Base-by-base conservation (phyloP, 2,329 filamentous ascomycete genomes). In the Berkeleyomyces rouxiae region DNA sequence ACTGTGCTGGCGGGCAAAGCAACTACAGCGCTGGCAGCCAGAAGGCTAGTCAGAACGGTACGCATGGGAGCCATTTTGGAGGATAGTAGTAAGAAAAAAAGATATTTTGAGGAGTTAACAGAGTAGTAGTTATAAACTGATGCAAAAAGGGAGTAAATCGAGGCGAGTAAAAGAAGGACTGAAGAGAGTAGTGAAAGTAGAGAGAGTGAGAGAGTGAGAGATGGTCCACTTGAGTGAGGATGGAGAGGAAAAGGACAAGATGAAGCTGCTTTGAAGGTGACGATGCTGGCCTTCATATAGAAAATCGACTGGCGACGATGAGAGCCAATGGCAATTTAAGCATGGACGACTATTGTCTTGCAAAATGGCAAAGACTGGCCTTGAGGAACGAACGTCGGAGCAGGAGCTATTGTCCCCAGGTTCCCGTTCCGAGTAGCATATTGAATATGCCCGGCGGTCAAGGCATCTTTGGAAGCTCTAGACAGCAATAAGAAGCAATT, bases 41-140 rank as follows among this genome's bases (percentile, higher is more conserved):
- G 47, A 58, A 60, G 33, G 42, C 49, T 47, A 33, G 53, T 61
- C n/a, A 64, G 53, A 53, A 64, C 40, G 16, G 51, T 13, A 58
- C 59, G 59, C 31, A 64, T 58, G 16, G 63, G 39, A 37, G 60
- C 63, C 63, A 64, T 64, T 63, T 55, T 49, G 51, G 40, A 36
- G 3, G n/a, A 47, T 6, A 33, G 10, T 44, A 33, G 10, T 23
- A n/a, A 9, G 10, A 23, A 36, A 58, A n/a, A 13, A 3, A 58
- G 13, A 39, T 23, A 23, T 23, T 23, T 23, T 23, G 23, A 23
- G 23, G 23, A 2, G 23, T 23, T 23, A 23, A 23, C 23, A 23
- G 23, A 23, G 23, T 23, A 23, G 23, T 23, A n/a, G n/a, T n/a
- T n/a, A 23, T 23, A 23, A 51, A n/a, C n/a, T n/a, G 16, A 51